Conservation (phyloP, 495 filamentous ascomycete genomes). For the Glonium stellatum region DNA sequence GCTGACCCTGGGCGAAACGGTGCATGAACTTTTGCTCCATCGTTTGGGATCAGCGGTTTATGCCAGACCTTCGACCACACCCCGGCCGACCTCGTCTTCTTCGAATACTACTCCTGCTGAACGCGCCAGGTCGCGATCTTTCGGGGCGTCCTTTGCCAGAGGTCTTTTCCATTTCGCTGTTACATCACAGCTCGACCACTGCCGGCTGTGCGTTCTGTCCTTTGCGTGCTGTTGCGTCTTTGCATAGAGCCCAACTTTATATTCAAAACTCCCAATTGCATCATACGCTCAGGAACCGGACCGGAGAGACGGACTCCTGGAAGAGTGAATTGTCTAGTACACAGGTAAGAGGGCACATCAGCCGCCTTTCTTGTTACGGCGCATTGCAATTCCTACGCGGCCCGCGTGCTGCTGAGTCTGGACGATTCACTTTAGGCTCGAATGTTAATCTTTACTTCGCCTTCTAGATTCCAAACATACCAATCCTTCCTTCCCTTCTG, state of each 20-base stretch:
- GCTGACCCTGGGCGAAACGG: background rate
- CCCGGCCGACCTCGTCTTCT: background rate
- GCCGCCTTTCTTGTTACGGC: background rate
- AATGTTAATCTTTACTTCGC: background rate
- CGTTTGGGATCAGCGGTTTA: background rate
- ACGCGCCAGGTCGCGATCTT: slow-evolving; percentile 5
- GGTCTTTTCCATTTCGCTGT: background rate
- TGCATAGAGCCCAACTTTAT: background rate
- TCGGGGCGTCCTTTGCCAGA: background rate
- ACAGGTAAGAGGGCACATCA: background rate
- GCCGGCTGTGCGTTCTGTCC: background rate
- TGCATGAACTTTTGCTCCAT: slow-evolving; percentile 3
- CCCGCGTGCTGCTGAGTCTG: too few relatives aligned
- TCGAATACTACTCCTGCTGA: slow-evolving; percentile 1
- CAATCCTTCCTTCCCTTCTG: background rate
- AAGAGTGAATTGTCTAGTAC: background rate
- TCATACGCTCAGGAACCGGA: background rate
- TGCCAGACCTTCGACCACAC: background rate
- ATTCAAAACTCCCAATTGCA: slow-evolving; percentile 1
- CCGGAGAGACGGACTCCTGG: background rate
- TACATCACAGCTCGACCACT: background rate
- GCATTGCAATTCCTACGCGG: background rate
- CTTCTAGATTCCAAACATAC: background rate
- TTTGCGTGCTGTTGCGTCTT: background rate
- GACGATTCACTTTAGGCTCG: background rate